Percentiles rank a stretch among this genome's conserved stretches.
Evolutionary conservation across 2,329 filamentous ascomycete species (phyloP).

Genomic region (Aspergillus sp.): DNA sequence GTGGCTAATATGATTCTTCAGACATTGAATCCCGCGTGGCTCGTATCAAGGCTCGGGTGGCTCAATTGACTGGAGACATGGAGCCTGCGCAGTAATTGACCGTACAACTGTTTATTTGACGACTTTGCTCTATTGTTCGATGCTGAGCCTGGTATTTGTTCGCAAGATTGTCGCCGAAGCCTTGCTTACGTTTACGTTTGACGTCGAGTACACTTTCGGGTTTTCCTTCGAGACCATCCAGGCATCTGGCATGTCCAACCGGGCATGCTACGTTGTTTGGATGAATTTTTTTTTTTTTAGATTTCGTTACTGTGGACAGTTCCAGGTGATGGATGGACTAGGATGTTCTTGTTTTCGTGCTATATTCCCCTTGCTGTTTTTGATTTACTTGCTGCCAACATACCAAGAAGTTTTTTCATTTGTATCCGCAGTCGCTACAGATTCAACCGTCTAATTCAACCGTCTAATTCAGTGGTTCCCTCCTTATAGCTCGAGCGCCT

Average conservation of each 20-base stretch:
- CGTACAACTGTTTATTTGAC: neutral
- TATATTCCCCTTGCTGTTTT: conserved; percentile 27
- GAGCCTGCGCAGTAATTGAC: conserved; percentile 39
- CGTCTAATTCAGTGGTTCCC: too few species aligned
- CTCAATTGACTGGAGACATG: conserved; percentile 82
- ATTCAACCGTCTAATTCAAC: conserved; percentile 4
- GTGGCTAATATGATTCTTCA: conserved; percentile 35
- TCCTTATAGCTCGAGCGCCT: too few species aligned
- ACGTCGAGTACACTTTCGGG: conserved; percentile 2
- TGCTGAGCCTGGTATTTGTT: neutral
- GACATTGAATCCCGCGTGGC: conserved; percentile 94
- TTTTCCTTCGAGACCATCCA: conserved; percentile 1
- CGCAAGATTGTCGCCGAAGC: neutral
- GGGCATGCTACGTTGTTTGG: neutral
- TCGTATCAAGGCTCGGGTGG: conserved; percentile 93
- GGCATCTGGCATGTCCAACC: neutral
- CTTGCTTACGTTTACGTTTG: neutral
- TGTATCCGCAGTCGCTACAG: neutral
- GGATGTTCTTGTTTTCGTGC: conserved; percentile 10
- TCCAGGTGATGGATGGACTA: neutral
- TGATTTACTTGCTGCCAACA: conserved; percentile 4
- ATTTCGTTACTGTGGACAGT: too few species aligned
- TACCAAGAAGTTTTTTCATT: neutral
- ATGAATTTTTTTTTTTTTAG: neutral
- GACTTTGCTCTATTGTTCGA: conserved; percentile 2